These are phyloP conservation scores for Lyophyllum shimeji DNA, from an alignment of 768 basidiomycete genomes.

Conservation along the genomic window DNA sequence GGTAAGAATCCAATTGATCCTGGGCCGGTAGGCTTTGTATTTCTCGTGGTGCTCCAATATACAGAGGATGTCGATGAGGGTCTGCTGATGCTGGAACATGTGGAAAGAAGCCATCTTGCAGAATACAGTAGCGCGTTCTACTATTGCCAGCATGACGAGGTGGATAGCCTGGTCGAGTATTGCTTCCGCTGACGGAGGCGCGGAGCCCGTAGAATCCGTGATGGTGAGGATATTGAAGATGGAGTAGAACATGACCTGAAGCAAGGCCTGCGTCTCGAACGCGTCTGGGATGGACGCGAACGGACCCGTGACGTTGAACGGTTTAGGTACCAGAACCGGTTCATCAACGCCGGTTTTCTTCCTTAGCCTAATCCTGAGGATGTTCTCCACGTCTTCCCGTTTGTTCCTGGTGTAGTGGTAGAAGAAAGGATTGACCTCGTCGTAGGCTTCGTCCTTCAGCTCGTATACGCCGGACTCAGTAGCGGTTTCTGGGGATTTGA, in stretches of 20 bases:
- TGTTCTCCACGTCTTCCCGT: conserved; percentile 84
- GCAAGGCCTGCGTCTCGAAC: conserved; percentile 68
- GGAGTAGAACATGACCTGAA: conserved; percentile 83
- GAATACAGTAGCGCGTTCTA: conserved; percentile 68
- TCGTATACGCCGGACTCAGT: conserved; percentile 87
- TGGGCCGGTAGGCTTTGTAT: conserved; percentile 68
- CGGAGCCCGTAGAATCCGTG: conserved; percentile 56
- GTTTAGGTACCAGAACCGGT: conserved; percentile 74
- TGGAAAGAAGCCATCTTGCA: conserved; percentile 54
- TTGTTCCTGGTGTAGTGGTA: conserved; percentile 94
- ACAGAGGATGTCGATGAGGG: conserved; percentile 72
- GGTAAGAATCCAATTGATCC: conserved; percentile 75
- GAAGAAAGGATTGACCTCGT: conserved; percentile 94
- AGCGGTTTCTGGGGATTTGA: conserved; percentile 76
- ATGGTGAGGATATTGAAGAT: conserved; percentile 71
- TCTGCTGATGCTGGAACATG: conserved; percentile 58
- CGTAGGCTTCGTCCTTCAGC: conserved; percentile 77
- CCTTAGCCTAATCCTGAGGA: conserved; percentile 65
- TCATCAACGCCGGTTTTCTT: conserved; percentile 62
- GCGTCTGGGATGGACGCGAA: conserved; percentile 64
- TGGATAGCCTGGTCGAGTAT: conserved; percentile 89
- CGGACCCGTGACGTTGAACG: conserved; percentile 67
- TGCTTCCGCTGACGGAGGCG: conserved; percentile 81
- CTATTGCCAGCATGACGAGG: conserved; percentile 80
- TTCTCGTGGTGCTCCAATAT: conserved; percentile 75